Base-by-base conservation (phyloP, 2,329 filamentous ascomycete genomes). In the Aureobasidium vineae region DNA sequence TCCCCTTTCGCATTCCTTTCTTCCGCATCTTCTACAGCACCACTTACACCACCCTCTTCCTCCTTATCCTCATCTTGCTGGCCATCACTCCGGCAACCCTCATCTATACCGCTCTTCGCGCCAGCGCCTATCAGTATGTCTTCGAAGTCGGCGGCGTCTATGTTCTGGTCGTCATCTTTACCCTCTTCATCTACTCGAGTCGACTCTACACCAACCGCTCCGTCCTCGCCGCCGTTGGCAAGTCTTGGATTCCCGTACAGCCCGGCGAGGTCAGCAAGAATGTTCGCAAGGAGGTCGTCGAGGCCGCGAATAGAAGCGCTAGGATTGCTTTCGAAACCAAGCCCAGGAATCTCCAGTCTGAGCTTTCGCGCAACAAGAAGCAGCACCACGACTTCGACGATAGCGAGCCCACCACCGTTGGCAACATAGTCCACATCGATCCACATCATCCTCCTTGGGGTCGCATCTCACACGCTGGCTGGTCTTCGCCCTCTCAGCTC, bases 131-230 rank as follows among this genome's bases (percentile, higher is more conserved):
- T 60, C 90, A 90, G 77, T 95, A 97, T 77, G 86, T 96, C 73
- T 90, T 95, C 79, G 88, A 95, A 74, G 86, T 97, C 71, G 85
- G 86, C 64, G 87, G 90, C 67, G 85, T 85, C 72, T 96, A 96
- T 75, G 78, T 93, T 66, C 80, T 92, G 56, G 92, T 91, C 16
- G 81, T 89, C 53, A 69, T 90, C 53, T 79, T 92, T 63, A 85
- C 91, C 50, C 77, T 86, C 52, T 86, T 96, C 72, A 86, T 97
- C 72, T 97, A 96, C 76, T 85, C 88, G 65, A 86, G 88, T 63
- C 85, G 95, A n/a, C 85, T 97, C 23, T 97, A 94, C 78, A 91
- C 94, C 63, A 96, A 91, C 73, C 87, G 91, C 69, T 90, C 85
- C 53, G 87, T 90, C 10, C 83, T 98, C 10, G 86, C 88, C 21